Base-by-base conservation (phyloP, 371 early-diverging fungal genomes). In the Lichtheimia ramosa region DNA sequence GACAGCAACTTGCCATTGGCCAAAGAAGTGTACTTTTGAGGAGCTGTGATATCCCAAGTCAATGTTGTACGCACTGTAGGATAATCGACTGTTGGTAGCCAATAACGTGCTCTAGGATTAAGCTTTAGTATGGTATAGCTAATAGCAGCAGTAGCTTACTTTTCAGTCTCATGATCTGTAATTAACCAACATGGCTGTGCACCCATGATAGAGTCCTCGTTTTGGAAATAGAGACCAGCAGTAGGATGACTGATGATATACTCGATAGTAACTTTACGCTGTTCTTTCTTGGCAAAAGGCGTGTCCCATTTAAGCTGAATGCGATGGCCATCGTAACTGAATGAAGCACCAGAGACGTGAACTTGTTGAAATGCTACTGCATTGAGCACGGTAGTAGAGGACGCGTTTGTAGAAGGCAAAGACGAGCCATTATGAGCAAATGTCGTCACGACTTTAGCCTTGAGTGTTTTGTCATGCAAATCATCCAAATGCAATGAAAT, bases 21-120 rank as follows among this genome's bases (percentile, higher is more conserved):
- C 16, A 82, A 43, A 3, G 82, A 74, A 6, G 61, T 68, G 43
- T 73, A 73, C 28, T 73, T 48, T 13, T 59, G 51, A 5, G 79
- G 73, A 18, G 83, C 81, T 13, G 81, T 79, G 28, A 86, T 68
- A 16, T 59, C 24, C 70, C 80, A 86, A 2, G 65, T 64, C 12
- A 83, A 60, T 6, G 79, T 75, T 4, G 84, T 77, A 21, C 86
- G 59, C 10, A 80, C 82, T 1, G 79, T 64, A 0, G 86, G 86
- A 43, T 62, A 79, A 57, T 86, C 83, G n/a, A 86, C 78, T 24
- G 75, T 77, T 0, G 86, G 79, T 16, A 86, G 66, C 86, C 86
- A 86, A 73, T 86, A 80, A 23, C 86, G 73, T 10, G 80, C 79
- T 5, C 84, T 74, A 59, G 42, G 68, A 27, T 51, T 34, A 56